Base-by-base conservation (phyloP, 2,329 filamentous ascomycete genomes). In the Tolypocladium inflatum region DNA sequence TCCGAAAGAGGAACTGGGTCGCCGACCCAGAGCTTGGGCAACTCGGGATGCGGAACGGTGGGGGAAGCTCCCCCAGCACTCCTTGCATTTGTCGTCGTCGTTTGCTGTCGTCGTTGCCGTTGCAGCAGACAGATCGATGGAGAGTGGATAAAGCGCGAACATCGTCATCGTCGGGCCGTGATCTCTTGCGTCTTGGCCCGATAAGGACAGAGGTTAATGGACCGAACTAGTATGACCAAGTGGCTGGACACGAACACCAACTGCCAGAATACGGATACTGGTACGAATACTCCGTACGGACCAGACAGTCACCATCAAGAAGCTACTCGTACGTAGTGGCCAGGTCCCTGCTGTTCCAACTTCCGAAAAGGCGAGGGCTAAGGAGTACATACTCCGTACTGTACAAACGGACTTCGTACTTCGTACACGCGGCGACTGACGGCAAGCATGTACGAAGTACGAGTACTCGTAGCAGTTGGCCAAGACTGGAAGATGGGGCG, bases 1-100 rank as follows among this genome's bases (percentile, higher is more conserved):
- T 9, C 60, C 58, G 55, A 55, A 60, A 56, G 55, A 52, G 61
- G 60, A 58, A 56, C 21, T 43, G 37, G 51, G n/a, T 37, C 30
- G 30, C 51, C 55, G 58, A 52, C 21, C 23, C 9, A n/a, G 30
- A 42, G 39, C 39, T 17, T 26, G 41, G 41, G 13, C 39, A 13
- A 17, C 37, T 54, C 38, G 23, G 19, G 43, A 30, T 19, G 6
- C 15, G 23, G 23, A 30, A 48, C 3, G 23, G 23, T 30, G 45
- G 45, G 45, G 45, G 23, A 48, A 30, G 45, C 45, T 19, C n/a
- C n/a, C n/a, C n/a, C n/a, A n/a, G n/a, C 33, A n/a, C 53, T 39
- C 35, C 35, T 4, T 8, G 7, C 53, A 30, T 23, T 30, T 30
- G 26, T 17, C 26, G 23, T n/a, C 9, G 38, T 15, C 4, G 38